Base-by-base conservation (phyloP, 192 early-diverging fungal genomes). In the Radiomyces spectabilis region DNA sequence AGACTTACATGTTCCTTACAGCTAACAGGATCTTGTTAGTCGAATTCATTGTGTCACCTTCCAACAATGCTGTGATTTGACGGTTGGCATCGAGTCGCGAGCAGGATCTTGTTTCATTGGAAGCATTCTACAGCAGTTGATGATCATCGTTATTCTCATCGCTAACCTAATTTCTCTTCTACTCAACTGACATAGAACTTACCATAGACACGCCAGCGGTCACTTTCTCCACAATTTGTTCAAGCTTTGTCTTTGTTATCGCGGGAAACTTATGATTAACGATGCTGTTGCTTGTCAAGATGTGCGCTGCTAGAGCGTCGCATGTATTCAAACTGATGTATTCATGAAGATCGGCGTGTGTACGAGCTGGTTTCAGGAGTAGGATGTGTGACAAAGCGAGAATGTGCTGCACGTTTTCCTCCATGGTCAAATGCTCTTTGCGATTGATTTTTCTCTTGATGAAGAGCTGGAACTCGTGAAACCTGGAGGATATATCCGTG, bases 1-100 rank as follows among this genome's bases (percentile, higher is more conserved):
- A 48, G 40, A 51, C 50, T 51, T 51, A 51, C 50, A 51, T 39
- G 19, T 51, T 51, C 40, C 50, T 51, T 51, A 51, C 34, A 21
- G 34, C 50, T 51, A 51, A 38, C 40, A 51, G 40, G 40, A 51
- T 51, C 34, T 25, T 51, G 50, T 51, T 51, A 9, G 50, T 51
- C 40, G 35, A 26, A 51, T 51, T 51, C 37, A 51, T 31, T 48
- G 46, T 15, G 19, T 48, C 27, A 32, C 33, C 46, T 48, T 48
- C 46, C 4, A 48, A 32, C 46, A 48, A 48, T 48, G 46, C 46
- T 48, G 46, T 31, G n/a, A 48, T 48, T 48, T 48, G 29, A 15
- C 46, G 33, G 29, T 26, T 18, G 29, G 12, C 46, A 48, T 32
- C 46, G 46, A 48, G 46, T 32, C 46, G 46, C 12, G 30, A 48